Evolutionary conservation across 2,329 filamentous ascomycete species (phyloP).

Genomic region (Colletotrichum sp.): DNA sequence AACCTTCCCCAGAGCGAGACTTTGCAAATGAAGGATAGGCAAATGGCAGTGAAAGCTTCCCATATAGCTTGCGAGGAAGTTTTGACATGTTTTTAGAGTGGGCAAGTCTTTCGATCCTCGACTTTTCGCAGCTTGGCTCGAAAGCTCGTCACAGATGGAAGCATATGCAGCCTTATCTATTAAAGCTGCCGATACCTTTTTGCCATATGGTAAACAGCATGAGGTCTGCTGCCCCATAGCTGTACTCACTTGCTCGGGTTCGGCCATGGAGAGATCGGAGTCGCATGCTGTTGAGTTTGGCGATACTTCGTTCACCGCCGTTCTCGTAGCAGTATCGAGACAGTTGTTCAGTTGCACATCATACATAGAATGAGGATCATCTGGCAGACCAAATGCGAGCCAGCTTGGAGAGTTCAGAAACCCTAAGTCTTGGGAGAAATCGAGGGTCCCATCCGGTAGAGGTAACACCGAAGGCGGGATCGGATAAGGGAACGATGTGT

Average conservation of each 20-base stretch:
- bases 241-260: neutral
- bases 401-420: neutral
- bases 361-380: neutral
- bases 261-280: neutral
- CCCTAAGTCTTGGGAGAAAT: neutral
- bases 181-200: neutral
- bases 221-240: neutral
- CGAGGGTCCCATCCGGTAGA: neutral
- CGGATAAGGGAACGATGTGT: neutral
- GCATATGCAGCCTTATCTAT: neutral
- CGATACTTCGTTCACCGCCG: neutral
- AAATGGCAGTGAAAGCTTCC: neutral
- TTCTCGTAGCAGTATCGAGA: neutral
- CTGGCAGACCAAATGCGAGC: neutral
- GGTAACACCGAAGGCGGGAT: neutral
- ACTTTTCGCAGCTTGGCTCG: accelerated
- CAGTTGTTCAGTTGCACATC: neutral
- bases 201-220: neutral
- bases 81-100: neutral
- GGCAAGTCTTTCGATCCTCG: neutral
- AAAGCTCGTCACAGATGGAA: neutral
- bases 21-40: neutral
- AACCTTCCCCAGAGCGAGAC: neutral
- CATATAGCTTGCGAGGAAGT: neutral
- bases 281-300: neutral